These are phyloP conservation scores for Arachis stenosperma DNA, from an alignment of 306 rosid genomes.

Conservation along the genomic window DNA sequence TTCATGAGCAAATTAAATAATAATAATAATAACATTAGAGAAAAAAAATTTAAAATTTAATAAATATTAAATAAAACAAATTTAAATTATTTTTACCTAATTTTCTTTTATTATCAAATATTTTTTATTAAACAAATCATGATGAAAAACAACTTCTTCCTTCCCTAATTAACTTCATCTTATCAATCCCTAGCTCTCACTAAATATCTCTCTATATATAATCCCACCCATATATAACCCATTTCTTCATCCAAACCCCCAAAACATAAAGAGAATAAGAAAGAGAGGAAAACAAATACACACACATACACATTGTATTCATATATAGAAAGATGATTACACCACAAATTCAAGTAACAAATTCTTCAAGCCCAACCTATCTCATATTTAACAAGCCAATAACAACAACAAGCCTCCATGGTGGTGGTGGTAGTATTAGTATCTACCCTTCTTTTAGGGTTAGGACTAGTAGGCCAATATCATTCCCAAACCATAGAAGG, in stretches of 20 bases:
- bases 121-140: too few relatives aligned
- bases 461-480: constrained; percentile 27
- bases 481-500: constrained; percentile 19
- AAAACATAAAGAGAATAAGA: not conserved
- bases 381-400: constrained; percentile 36
- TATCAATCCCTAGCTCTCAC: not conserved
- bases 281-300: not conserved
- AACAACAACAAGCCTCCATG: constrained; percentile 23
- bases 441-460: constrained; percentile 25
- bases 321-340: constrained; percentile 37
- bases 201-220: not conserved
- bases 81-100: too few relatives aligned
- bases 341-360: constrained; percentile 30
- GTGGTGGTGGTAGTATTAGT: not conserved
- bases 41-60: too few relatives aligned
- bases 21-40: too few relatives aligned
- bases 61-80: too few relatives aligned
- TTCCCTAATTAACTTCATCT: not conserved
- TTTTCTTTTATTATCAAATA: too few relatives aligned
- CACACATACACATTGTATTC: not conserved
- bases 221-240: too few relatives aligned
- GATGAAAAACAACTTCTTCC: too few relatives aligned
- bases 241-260: not conserved
- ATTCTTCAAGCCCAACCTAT: constrained; percentile 9
- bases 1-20: too few relatives aligned